Conservation (phyloP, 768 basidiomycete genomes). For the Amanita polypyramis region DNA sequence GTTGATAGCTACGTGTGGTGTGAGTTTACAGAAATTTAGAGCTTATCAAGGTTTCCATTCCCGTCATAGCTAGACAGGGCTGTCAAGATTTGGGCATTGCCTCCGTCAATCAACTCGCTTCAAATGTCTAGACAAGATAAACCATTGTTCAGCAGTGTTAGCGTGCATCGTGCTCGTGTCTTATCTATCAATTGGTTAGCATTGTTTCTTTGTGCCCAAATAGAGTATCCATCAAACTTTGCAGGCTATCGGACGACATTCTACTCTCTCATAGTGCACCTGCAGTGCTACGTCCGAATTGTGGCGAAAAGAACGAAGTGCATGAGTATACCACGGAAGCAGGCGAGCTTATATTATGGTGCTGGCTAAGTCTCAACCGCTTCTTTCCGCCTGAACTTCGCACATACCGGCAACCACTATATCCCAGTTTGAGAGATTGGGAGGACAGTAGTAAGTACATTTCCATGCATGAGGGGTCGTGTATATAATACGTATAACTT, state of each 20-base stretch:
- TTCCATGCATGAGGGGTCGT: background rate
- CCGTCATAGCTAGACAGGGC: conserved; percentile 51
- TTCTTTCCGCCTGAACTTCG: conserved; percentile 40
- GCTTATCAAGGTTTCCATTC: background rate
- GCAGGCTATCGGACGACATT: conserved; percentile 48
- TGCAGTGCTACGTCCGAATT: conserved; percentile 28
- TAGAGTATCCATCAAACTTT: background rate
- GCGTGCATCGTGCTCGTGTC: conserved; percentile 56
- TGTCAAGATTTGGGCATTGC: conserved; percentile 68
- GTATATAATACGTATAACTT: background rate
- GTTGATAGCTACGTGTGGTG: conserved; percentile 70
- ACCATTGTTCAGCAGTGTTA: conserved; percentile 60
- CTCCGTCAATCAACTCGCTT: conserved; percentile 17
- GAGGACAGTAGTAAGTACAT: conserved; percentile 56
- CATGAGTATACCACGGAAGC: conserved; percentile 24
- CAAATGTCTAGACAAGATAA: conserved; percentile 55
- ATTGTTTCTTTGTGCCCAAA: background rate
- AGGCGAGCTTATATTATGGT: conserved; percentile 52
- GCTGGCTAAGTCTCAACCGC: conserved; percentile 55
- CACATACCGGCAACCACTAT: background rate
- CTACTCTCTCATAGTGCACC: conserved; percentile 45
- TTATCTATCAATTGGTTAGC: conserved; percentile 54
- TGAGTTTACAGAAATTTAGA: conserved; percentile 21
- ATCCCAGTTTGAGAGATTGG: conserved; percentile 32
- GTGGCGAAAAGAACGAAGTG: conserved; percentile 14